Base-by-base conservation (phyloP, 2,329 filamentous ascomycete species). In the Fusarium sp. region DNA sequence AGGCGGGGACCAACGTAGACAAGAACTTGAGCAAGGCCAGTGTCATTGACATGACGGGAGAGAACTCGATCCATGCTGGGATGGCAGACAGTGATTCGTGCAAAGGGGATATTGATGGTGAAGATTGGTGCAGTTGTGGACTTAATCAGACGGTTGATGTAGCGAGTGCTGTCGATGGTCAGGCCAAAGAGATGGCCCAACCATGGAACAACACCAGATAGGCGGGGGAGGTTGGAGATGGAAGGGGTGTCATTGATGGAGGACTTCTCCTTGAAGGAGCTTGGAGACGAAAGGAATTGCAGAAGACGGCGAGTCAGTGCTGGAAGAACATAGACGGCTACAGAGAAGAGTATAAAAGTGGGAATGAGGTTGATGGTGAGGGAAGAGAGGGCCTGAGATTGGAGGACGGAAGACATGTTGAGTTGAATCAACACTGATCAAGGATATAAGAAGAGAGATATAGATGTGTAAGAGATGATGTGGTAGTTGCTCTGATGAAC, bases 21-120 rank as follows among this genome's bases (percentile, higher is more conserved):
- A 9, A 81, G 76, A 45, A 80, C 76, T 45, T 80, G 78, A 17
- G 79, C 76, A 18, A 81, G 72, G 6, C 80, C 80, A 8, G 78
- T 81, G 22, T 81, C 79, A 3, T 68, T 73, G 8, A 77, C 77
- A 30, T 81, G 79, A 8, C 77, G 76, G 1, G 79, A 71, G 6
- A 81, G 73, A 4, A 67, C 63, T 35, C 77, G 71, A 55, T 81
- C 80, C 63, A 81, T 68, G 20, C 74, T 77, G 20, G 80, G 80
- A 48, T 77, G 67, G 9, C 73, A 79, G 22, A 81, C 64, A 24
- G 80, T 73, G 47, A 81, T 75, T 42, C 72, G 68, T 36, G 75
- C 75, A 60, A 77, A 77, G 13, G 80, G 77, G 42, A 81, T 73
- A 39, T 79, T 75, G 71, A 81, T 81, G 45, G 77, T 79, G 28